These are phyloP conservation scores for Wickerhamiella pararugosa DNA, from an alignment of 1,139 yeast species.

Conservation along the genomic window DNA sequence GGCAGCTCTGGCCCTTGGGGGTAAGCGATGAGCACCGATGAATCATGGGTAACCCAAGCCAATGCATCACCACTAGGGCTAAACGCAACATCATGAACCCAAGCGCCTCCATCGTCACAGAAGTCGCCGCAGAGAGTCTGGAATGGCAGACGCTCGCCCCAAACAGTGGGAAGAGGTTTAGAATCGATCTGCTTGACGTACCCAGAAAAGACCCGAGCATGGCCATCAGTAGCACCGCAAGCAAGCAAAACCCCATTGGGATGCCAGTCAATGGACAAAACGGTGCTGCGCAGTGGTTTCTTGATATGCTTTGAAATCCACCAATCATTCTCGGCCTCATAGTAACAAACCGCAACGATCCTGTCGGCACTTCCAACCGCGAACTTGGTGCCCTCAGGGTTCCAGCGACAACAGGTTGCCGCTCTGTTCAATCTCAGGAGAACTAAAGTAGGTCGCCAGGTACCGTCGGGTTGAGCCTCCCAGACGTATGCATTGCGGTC, in stretches of 20 bases:
- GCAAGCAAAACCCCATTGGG: conserved; percentile 82
- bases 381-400: conserved; percentile 81
- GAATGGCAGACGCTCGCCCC: conserved; percentile 96
- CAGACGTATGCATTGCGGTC: conserved; percentile 96
- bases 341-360: conserved; percentile 87
- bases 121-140: conserved; percentile 84
- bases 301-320: conserved; percentile 97
- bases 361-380: conserved; percentile 97
- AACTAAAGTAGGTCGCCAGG: conserved; percentile 79
- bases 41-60: conserved; percentile 70
- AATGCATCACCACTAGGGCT: conserved; percentile 65
- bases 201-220: conserved; percentile 86
- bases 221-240: conserved; percentile 90
- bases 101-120: conserved; percentile 62
- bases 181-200: conserved; percentile 78
- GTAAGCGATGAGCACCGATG: conserved; percentile 59
- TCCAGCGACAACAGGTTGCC: conserved; percentile 88
- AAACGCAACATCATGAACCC: conserved; percentile 88
- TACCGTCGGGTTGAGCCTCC: conserved; percentile 53
- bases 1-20: conserved; percentile 59
- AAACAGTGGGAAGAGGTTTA: conserved; percentile 64
- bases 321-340: conserved; percentile 95
- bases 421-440: conserved; percentile 85
- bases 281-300: conserved; percentile 80
- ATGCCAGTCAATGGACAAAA: conserved; percentile 84